phyloP scores from a whole-genome alignment of 1,139 yeast genomes.

The Geotrichum klebahnii region DNA sequence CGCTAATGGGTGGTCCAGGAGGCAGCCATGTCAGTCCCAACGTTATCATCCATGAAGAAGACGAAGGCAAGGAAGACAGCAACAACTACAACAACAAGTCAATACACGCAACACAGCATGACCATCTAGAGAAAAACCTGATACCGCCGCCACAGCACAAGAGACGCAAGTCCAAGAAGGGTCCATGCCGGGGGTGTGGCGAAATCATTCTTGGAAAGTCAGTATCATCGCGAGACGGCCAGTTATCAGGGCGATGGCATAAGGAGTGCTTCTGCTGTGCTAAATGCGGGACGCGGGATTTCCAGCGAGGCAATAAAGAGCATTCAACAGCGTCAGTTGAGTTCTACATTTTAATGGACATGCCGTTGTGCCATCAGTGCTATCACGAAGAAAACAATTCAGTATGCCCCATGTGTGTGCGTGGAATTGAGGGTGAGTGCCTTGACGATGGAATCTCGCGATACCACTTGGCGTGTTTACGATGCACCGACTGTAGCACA shows the following conservation, averaged over 20 bases:
- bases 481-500: constrained; percentile 35
- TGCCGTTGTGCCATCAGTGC: constrained; percentile 77
- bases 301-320: constrained; percentile 26
- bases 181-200: constrained; percentile 47
- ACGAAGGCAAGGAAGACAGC: background rate
- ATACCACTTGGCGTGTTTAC: constrained; percentile 38
- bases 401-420: constrained; percentile 63
- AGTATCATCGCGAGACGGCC: constrained; percentile 77
- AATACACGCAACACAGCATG: background rate
- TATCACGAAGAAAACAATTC: constrained; percentile 76
- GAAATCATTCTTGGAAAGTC: constrained; percentile 48
- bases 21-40: background rate
- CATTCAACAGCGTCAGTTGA: constrained; percentile 42
- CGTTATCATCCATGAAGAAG: background rate
- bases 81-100: background rate
- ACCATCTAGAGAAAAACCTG: background rate
- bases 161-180: constrained; percentile 14
- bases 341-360: constrained; percentile 74
- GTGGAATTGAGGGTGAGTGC: constrained; percentile 90
- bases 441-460: constrained; percentile 26
- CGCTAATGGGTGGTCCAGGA: background rate
- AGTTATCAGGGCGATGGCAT: constrained; percentile 93
- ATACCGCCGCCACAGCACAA: background rate
- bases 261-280: constrained; percentile 74
- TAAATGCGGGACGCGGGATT: constrained; percentile 46